Base-by-base conservation (phyloP, 345 rosid genomes). In the Salix caprea region DNA sequence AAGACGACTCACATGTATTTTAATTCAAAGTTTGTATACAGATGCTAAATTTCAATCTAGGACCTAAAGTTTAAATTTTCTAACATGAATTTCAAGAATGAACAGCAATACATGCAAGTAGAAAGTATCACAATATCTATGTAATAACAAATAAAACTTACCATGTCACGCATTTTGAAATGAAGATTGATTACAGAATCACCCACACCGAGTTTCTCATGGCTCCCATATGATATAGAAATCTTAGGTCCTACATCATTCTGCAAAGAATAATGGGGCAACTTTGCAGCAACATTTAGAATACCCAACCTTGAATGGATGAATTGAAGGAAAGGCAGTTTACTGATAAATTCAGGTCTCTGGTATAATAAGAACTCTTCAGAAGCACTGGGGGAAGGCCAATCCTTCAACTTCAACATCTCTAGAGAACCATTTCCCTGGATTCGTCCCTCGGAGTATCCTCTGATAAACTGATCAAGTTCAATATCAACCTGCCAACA, bases 191-290 rank as follows among this genome's bases (percentile, higher is more conserved):
- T 86, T 77, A 89, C 88, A n/a, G 97, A 88, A 86, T 88, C 88
- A 48, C 85, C 92, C 42, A 65, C 71, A 73, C 86, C 91, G 69
- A 81, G 84, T 80, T 91, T 97, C 71, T 88, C 84, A 60, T 70
- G 71, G 39, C 81, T 79, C 80, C 99, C 97, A 83, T 93, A 90
- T 75, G 97, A 91, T 76, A 92, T 84, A 72, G 79, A 87, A 74
- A 94, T 89, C 88, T 92, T 94, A 76, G 98, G 97, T 74, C 98
- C 99, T 15, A 86, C 89, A 84, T 96, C 99, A 78, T 89, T 94
- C 83, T 96, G 98, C 85, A 94, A 84, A 66, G 97, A 91, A 86
- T 91, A 94, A 85, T 94, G 93, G 74, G 99, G 99, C 86, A 94
- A 81, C 83, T 94, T 94, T 75, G 97, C 98, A 15, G 98, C 97